Percentiles rank a stretch among this genome's conserved stretches.
Evolutionary conservation across 2,329 filamentous ascomycete genomes (phyloP).

Genomic region (Fusarium camptoceras): DNA sequence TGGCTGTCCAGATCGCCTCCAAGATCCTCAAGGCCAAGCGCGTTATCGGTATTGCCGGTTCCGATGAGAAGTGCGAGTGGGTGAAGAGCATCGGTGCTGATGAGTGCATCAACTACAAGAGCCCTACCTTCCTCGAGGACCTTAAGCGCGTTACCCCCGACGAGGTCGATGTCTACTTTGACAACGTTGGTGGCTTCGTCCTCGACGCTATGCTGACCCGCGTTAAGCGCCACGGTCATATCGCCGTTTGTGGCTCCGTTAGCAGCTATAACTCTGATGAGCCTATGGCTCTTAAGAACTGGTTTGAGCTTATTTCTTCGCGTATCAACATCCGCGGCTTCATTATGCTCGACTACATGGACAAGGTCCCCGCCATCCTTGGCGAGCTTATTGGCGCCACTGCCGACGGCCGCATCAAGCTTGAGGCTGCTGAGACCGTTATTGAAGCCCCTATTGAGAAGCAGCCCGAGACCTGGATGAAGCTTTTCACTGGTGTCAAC

Average conservation of each 20-base stretch:
- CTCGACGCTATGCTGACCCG: constrained; percentile 47
- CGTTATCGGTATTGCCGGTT: constrained; percentile 47
- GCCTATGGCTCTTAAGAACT: constrained; percentile 46
- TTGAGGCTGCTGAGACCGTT: constrained; percentile 43
- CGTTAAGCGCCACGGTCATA: constrained; percentile 44
- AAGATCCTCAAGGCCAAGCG: constrained; percentile 47
- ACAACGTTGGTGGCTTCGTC: constrained; percentile 47
- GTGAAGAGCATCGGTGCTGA: constrained; percentile 46
- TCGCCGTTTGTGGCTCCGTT: constrained; percentile 47
- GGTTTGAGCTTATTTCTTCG: constrained; percentile 47
- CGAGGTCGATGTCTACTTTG: constrained; percentile 48
- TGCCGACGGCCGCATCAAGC: constrained; percentile 45
- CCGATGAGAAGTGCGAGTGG: constrained; percentile 48
- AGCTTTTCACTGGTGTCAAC: constrained; percentile 44
- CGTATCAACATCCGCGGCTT: constrained; percentile 45
- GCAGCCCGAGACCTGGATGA: constrained; percentile 46
- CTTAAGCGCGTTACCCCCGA: constrained; percentile 45
- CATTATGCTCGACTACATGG: constrained; percentile 49
- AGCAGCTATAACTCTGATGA: constrained; percentile 46
- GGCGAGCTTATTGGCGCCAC: constrained; percentile 46
- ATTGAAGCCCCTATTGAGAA: constrained; percentile 46
- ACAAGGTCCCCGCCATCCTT: constrained; percentile 45
- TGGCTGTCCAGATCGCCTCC: constrained; percentile 48
- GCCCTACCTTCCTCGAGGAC: constrained; percentile 45
- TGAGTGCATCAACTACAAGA: constrained; percentile 49